Evolutionary conservation across 768 basidiomycete genomes (phyloP).

Genomic region (Tulasnella sp.): DNA sequence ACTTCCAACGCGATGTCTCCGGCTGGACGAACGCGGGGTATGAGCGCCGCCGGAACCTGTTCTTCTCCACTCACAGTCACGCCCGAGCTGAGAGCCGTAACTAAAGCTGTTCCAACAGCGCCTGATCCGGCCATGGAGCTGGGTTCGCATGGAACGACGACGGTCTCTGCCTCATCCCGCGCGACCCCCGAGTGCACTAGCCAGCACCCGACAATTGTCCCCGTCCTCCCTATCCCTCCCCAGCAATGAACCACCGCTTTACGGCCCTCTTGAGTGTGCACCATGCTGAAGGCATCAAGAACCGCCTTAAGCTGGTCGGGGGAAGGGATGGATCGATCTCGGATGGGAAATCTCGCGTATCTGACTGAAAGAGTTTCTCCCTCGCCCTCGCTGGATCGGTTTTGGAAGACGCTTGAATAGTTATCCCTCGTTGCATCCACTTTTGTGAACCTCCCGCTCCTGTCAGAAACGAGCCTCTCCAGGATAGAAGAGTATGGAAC

Average conservation of each 20-base stretch:
- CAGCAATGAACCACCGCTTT: slow-evolving; percentile 24
- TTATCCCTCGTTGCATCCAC: not conserved
- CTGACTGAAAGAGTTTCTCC: not conserved
- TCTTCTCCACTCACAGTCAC: not conserved
- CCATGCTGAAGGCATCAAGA: not conserved
- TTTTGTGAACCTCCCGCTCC: not conserved
- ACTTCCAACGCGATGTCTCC: slow-evolving; percentile 11
- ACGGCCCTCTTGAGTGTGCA: not conserved
- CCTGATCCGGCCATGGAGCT: not conserved
- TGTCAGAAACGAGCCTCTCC: not conserved
- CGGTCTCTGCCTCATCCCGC: not conserved
- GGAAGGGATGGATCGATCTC: slow-evolving; percentile 17
- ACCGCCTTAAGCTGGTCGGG: not conserved
- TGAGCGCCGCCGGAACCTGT: not conserved
- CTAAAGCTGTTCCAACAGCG: too few species aligned
- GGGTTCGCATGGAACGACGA: not conserved
- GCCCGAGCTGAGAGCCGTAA: too few species aligned
- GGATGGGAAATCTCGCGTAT: slow-evolving; percentile 22
- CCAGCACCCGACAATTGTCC: slow-evolving; percentile 28
- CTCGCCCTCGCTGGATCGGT: not conserved
- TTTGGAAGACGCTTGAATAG: not conserved
- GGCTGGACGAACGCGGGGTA: not conserved
- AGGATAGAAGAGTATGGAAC: not conserved
- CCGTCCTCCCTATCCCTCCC: slow-evolving; percentile 28
- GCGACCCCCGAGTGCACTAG: slow-evolving; percentile 17